Percentiles rank a stretch among this genome's conserved stretches.
Evolutionary conservation across 2,329 filamentous ascomycete genomes (phyloP).

Genomic region (Ophiostoma sp.): DNA sequence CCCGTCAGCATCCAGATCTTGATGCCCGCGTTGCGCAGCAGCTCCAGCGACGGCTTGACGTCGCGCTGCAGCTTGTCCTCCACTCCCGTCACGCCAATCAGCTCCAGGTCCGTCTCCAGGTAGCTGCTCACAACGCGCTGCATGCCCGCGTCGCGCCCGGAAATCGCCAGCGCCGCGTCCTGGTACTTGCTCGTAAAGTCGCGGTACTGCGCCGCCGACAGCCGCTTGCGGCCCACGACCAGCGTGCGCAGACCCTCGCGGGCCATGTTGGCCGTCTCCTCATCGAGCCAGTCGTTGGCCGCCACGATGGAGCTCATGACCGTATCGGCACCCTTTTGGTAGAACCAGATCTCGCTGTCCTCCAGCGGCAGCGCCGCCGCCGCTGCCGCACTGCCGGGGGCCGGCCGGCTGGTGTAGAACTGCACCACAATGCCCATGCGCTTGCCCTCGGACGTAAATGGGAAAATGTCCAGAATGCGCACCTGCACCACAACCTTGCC

Average conservation of each 20-base stretch:
- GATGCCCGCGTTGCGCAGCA: constrained; percentile 92
- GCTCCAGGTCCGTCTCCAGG: constrained; percentile 81
- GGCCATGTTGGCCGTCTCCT: constrained; percentile 99
- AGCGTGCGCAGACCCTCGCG: constrained; percentile 90
- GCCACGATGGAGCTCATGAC: constrained; percentile 96
- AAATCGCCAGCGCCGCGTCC: constrained; percentile 74
- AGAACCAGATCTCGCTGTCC: constrained; percentile 89
- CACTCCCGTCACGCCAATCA: constrained; percentile 94
- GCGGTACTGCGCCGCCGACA: constrained; percentile 72
- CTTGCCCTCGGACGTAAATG: constrained; percentile 96
- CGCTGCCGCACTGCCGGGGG: constrained; percentile 37
- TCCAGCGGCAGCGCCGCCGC: constrained; percentile 35
- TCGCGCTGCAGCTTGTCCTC: constrained; percentile 95
- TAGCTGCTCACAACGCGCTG: constrained; percentile 71
- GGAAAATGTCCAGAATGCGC: constrained; percentile 87
- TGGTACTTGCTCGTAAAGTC: constrained; percentile 72
- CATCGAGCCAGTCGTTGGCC: constrained; percentile 96
- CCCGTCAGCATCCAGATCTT: constrained; percentile 99
- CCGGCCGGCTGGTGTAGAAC: constrained; percentile 47
- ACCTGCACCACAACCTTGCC: constrained; percentile 74
- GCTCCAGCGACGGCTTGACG: constrained; percentile 90
- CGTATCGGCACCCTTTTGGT: constrained; percentile 95
- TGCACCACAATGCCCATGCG: constrained; percentile 96
- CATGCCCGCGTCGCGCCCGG: constrained; percentile 75
- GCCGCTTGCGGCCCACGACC: constrained; percentile 85